Evolutionary conservation across 371 early-diverging fungal species (phyloP), one percentile per base, ranked within the genome.

Genomic region (Apophysomyces sp.): DNA sequence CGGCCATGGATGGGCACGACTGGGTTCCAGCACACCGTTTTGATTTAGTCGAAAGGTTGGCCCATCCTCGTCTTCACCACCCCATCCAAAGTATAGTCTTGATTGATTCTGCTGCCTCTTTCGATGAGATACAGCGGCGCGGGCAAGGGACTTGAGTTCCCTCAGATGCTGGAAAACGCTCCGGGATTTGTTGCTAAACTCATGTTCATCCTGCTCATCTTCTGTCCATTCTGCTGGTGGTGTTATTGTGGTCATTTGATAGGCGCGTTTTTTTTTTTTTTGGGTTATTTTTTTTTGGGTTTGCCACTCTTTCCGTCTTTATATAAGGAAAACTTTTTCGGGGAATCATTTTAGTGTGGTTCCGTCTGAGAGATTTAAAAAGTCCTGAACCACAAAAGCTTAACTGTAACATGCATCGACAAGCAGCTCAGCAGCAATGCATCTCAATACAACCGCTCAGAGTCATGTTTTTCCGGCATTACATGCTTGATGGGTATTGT

Each of bases 1-100:
- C 7, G 49, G 49, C 49, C 49, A 44, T 44, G 49, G 49, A 21
- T 44, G 49, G 9, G 49, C 49, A 9, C 67, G 60, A 51, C 70
- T 70, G 8, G 70, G 67, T 8, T 41, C 32, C 21, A 44, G 49
- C n/a, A 44, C 24, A 7, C 49, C 49, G 49, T 8, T 21, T 3
- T 44, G 18, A 44, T 44, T 44, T 44, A 44, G 24, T 44, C 49
- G 49, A 21, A 44, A 44, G 6, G 49, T 18, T 3, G 49, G 49
- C 21, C 49, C 49, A 18, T 44, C 49, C 1, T 44, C 49, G 4
- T 44, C 49, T 3, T 44, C 34, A 34, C 13, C 34, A 34, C 13
- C 24, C 49, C 49, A 44, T 7, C 9, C 9, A 44, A 44, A 44
- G 21, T 44, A 44, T 6, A 44, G 21, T 16, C 21, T 44, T 21